Evolutionary conservation across 2,329 filamentous ascomycete genomes (phyloP).

Genomic region (Curvularia eragrostidis): DNA sequence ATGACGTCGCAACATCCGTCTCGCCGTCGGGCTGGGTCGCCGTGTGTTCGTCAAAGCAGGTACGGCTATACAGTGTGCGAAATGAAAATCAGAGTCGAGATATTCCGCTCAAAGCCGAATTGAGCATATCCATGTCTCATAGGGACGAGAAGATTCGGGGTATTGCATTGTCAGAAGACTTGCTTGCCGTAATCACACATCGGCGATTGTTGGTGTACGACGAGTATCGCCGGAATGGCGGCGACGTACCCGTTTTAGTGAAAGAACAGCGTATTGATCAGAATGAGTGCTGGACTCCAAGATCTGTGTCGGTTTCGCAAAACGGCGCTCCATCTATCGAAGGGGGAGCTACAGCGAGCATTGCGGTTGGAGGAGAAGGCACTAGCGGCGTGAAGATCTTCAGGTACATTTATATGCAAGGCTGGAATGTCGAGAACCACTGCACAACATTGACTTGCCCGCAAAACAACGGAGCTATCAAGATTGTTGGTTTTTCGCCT

Average conservation of each 20-base stretch:
- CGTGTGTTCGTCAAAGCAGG: conserved; percentile 18
- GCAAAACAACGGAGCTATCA: conserved; percentile 23
- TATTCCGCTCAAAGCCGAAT: conserved; percentile 1
- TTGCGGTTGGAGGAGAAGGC: conserved; percentile 31
- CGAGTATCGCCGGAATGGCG: conserved; percentile 18
- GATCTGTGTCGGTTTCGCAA: conserved; percentile 26
- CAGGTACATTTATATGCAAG: conserved; percentile 14
- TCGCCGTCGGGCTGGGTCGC: conserved; percentile 26
- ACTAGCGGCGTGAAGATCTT: conserved; percentile 30
- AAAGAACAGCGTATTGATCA: conserved; percentile 19
- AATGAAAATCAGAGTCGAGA: conserved; percentile 9
- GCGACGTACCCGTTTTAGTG: conserved; percentile 6
- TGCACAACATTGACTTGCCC: conserved; percentile 20
- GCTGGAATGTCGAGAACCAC: conserved; percentile 21
- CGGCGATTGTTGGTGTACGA: conserved; percentile 28
- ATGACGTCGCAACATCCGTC: conserved; percentile 25
- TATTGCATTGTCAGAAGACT: conserved; percentile 28
- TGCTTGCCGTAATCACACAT: conserved; percentile 32
- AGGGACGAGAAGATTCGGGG: conserved; percentile 23
- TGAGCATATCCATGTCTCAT: conserved; percentile 6
- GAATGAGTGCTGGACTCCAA: conserved; percentile 24
- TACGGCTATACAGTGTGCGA: conserved; percentile 24
- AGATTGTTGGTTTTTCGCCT: conserved; percentile 28
- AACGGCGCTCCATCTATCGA: conserved; percentile 6
- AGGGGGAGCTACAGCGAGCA: conserved; percentile 18